Conservation (phyloP, 352 stramenopile species). For the Pythium aphanidermatum region DNA sequence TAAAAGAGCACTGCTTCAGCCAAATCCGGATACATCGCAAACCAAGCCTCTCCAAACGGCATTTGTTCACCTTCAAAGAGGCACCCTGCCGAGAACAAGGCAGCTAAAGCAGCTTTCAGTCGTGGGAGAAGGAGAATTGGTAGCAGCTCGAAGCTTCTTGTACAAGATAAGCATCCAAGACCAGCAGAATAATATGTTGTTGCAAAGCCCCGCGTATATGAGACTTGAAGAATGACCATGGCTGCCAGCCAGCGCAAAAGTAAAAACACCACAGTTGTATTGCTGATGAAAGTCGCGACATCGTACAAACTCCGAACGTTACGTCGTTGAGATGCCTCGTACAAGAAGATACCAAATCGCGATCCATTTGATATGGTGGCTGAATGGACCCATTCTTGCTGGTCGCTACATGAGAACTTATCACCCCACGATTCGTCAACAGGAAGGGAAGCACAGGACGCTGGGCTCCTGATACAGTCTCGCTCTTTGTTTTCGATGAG, state of each 20-base stretch:
- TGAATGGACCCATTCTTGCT: not conserved
- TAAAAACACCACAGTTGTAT: slow-evolving; percentile 20
- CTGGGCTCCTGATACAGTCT: no score
- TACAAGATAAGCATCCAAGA: no score
- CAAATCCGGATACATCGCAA: slow-evolving; percentile 26
- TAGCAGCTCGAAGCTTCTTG: slow-evolving; percentile 16
- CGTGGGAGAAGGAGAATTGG: slow-evolving; percentile 15
- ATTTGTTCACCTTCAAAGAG: slow-evolving; percentile 29
- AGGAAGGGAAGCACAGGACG: no score
- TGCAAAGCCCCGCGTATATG: no score
- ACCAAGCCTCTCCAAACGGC: slow-evolving; percentile 26
- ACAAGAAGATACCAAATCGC: slow-evolving; percentile 25
- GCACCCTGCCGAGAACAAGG: slow-evolving; percentile 23
- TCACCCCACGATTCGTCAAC: no score
- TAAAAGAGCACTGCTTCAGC: slow-evolving; percentile 19
- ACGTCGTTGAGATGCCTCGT: slow-evolving; percentile 1
- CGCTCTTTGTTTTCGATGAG: no score
- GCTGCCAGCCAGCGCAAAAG: slow-evolving; percentile 26
- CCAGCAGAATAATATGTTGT: no score
- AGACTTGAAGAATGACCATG: no score
- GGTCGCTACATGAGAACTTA: not conserved
- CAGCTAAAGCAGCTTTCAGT: slow-evolving; percentile 12
- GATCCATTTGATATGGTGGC: slow-evolving; percentile 19
- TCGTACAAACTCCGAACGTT: slow-evolving; percentile 20
- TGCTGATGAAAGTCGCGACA: slow-evolving; percentile 25